phyloP scores from a whole-genome alignment of 2,329 filamentous ascomycete genomes.

The Trichophyton schoenleinii region DNA sequence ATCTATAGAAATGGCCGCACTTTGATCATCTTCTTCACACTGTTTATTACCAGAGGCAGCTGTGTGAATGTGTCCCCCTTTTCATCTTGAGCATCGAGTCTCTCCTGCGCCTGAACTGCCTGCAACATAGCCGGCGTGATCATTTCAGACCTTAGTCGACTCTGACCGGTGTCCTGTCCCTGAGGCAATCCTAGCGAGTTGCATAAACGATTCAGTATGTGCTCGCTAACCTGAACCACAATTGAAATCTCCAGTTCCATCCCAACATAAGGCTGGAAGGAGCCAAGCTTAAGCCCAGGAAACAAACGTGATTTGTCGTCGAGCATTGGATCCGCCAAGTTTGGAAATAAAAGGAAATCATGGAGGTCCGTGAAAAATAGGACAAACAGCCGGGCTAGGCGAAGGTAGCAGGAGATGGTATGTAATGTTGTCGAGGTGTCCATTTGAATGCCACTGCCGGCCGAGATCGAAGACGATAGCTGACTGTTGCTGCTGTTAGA shows the following conservation, averaged over 20 bases:
- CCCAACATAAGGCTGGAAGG: background rate
- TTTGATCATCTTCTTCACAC: background rate
- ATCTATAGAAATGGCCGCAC: background rate
- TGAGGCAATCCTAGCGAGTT: background rate
- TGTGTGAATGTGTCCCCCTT: background rate
- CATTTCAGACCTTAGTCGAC: background rate
- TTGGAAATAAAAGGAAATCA: background rate
- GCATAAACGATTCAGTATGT: background rate
- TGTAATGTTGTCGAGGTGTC: background rate
- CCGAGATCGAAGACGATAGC: background rate
- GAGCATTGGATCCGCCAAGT: background rate
- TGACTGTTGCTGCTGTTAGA: background rate
- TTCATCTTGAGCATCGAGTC: conserved; percentile 1
- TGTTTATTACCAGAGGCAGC: background rate
- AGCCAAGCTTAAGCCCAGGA: background rate
- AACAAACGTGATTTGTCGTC: background rate
- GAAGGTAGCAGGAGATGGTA: background rate
- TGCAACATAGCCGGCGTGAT: background rate
- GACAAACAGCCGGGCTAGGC: background rate
- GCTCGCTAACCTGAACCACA: conserved; percentile 3
- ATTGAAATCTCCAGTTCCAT: background rate
- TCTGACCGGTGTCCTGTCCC: background rate
- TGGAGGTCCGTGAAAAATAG: conserved; percentile 1
- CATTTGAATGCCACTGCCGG: background rate
- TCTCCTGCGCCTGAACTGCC: background rate